Evolutionary conservation across 1,284 basidiomycete genomes (phyloP).

Genomic region (Schizophyllum commune): DNA sequence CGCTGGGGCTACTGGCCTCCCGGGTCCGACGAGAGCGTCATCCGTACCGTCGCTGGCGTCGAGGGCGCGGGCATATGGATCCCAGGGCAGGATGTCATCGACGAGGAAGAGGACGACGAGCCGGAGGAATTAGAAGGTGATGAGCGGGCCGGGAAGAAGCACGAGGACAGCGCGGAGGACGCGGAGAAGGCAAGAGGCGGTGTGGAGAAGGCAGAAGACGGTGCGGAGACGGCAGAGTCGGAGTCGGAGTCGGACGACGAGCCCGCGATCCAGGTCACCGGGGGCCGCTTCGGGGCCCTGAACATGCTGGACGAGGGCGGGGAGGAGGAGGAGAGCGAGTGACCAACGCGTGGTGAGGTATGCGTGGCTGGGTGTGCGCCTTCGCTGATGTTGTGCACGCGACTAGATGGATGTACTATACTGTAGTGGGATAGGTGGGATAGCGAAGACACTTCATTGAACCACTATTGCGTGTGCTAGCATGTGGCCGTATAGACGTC

Average conservation of each 20-base stretch:
- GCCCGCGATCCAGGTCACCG: conserved; percentile 7
- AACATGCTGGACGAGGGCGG: conserved; percentile 19
- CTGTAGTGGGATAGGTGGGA: neutral
- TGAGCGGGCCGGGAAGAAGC: neutral
- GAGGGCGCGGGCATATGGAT: conserved; percentile 54
- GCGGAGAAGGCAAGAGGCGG: conserved; percentile 15
- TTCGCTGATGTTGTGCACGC: neutral
- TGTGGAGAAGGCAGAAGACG: conserved; percentile 20
- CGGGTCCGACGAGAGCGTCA: conserved; percentile 24
- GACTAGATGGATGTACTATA: neutral
- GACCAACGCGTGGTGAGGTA: neutral
- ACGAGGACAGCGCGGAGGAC: conserved; percentile 16
- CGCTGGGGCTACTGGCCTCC: conserved; percentile 85
- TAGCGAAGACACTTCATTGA: neutral
- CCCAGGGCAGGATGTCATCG: conserved; percentile 23
- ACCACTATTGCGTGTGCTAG: neutral
- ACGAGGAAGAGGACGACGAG: conserved; percentile 26
- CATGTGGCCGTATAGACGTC: neutral
- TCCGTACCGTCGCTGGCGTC: conserved; percentile 17
- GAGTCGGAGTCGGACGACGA: conserved; percentile 15
- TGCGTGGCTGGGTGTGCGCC: neutral
- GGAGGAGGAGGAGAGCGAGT: conserved; percentile 8
- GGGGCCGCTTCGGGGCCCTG: conserved; percentile 33
- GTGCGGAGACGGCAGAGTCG: conserved; percentile 20
- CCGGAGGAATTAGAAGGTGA: conserved; percentile 13